phyloP scores from a whole-genome alignment of 768 basidiomycete species.

The Naematelia encephala region DNA sequence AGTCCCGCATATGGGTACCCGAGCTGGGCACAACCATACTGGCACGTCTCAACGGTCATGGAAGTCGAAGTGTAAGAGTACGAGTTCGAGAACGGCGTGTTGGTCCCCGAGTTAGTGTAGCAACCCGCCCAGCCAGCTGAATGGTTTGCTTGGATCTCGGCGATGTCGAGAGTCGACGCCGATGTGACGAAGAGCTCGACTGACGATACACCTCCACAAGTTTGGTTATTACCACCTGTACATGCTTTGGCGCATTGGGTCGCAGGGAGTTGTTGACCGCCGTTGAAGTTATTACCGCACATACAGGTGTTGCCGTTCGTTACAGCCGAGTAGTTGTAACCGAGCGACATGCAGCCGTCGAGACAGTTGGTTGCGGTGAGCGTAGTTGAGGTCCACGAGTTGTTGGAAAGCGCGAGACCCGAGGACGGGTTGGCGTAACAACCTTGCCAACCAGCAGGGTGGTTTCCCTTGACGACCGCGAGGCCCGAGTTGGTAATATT shows the following conservation, averaged over 20 bases:
- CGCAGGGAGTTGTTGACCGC: neutral
- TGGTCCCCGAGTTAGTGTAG: neutral
- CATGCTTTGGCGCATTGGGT: slow-evolving; percentile 10
- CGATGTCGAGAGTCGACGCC: neutral
- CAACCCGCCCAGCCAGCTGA: neutral
- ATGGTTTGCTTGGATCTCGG: neutral
- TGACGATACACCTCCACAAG: slow-evolving; percentile 8
- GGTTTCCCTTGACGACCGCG: slow-evolving; percentile 4
- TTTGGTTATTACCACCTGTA: slow-evolving; percentile 12
- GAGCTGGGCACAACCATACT: slow-evolving; percentile 8
- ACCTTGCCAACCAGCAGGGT: slow-evolving; percentile 21
- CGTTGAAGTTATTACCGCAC: neutral
- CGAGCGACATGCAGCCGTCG: slow-evolving; percentile 31
- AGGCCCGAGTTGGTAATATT: slow-evolving; percentile 28
- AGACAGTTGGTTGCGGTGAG: slow-evolving; percentile 26
- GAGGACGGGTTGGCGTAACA: slow-evolving; percentile 17
- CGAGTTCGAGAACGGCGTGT: neutral
- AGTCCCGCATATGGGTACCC: slow-evolving; percentile 20
- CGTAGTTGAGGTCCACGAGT: slow-evolving; percentile 15
- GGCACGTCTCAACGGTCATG: slow-evolving; percentile 21
- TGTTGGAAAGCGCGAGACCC: slow-evolving; percentile 15
- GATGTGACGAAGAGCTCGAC: slow-evolving; percentile 4
- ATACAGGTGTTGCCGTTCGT: slow-evolving; percentile 7
- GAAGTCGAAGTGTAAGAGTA: neutral
- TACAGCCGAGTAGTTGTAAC: slow-evolving; percentile 27